Evolutionary conservation across 106 monocot species (phyloP), one percentile per base, ranked within the genome.

Genomic region (Acorus calamus): DNA sequence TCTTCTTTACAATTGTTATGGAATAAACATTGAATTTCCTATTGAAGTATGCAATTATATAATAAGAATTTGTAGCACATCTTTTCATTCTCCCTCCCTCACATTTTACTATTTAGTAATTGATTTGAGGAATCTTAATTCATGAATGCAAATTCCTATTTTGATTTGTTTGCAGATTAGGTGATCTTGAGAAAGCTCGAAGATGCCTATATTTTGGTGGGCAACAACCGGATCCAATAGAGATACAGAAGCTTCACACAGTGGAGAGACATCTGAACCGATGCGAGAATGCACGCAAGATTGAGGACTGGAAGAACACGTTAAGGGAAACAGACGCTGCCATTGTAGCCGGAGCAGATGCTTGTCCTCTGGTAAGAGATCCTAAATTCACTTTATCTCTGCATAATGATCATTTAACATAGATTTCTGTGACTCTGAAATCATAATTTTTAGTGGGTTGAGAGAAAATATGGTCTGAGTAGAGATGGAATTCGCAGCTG

Each of bases 241-340:
- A 89, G 59, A 68, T 80, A 76, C 70, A 83, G 69, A 89, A 81
- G 71, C 44, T 93, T 45, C 89, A 93, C 54, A 47, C 66, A 7
- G 73, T 89, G 8, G 93, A 89, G 68, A 60, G 69, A 59, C 79
- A 89, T 72, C 11, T 86, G 41, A 71, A 51, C 49, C 83, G 70
- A 77, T 74, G 83, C 44, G 53, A 66, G 2, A 74, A 83, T 57
- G 75, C 81, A 8, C 74, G 93, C 50, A 86, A 69, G 54, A 75
- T 75, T 9, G 77, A 72, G 12, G 93, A 93, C 63, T 93, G 93
- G 93, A 83, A 81, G 49, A 89, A 76, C 61, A 69, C 80, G 6
- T 43, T 93, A 60, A 78, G 79, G 65, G 89, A 89, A 77, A 80
- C 76, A 57, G 86, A 89, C 61, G 81, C 86, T 56, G 83, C 89